These are phyloP conservation scores for Ulota crispa DNA, from an alignment of 225 moss, liverwort and hornwort species.

Conservation along the genomic window DNA sequence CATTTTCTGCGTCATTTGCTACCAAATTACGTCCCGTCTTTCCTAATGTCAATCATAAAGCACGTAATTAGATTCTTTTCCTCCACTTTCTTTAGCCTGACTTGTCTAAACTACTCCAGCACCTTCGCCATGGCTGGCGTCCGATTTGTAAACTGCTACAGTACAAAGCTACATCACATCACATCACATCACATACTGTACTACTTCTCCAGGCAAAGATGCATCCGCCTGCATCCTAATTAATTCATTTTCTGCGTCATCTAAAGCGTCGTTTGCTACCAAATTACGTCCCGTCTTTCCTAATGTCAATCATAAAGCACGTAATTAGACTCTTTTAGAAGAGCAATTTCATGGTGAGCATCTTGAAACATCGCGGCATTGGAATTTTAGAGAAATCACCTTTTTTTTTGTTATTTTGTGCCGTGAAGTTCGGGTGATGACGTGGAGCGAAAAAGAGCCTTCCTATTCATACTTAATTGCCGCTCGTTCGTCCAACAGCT, in stretches of 20 bases:
- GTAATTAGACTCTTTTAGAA: neutral
- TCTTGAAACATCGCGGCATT: too few relatives aligned
- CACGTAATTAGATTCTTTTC: neutral
- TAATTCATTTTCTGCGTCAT: neutral
- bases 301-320: neutral
- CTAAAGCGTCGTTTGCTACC: neutral
- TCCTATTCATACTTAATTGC: too few relatives aligned
- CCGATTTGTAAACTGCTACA: neutral
- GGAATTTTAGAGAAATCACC: too few relatives aligned
- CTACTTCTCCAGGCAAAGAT: neutral
- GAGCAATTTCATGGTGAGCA: too few relatives aligned
- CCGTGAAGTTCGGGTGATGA: too few relatives aligned
- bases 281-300: neutral
- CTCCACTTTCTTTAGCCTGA: neutral
- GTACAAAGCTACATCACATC: too few relatives aligned
- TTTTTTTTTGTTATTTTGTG: too few relatives aligned
- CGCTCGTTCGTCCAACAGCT: too few relatives aligned
- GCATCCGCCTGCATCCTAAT: neutral
- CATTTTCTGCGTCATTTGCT: neutral
- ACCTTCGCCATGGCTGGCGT: neutral
- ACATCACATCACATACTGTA: neutral
- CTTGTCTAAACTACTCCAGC: neutral
- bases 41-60: neutral
- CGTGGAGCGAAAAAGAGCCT: too few relatives aligned
- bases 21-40: neutral